phyloP scores from a whole-genome alignment of 768 basidiomycete species.

The Termitomyces sp. region DNA sequence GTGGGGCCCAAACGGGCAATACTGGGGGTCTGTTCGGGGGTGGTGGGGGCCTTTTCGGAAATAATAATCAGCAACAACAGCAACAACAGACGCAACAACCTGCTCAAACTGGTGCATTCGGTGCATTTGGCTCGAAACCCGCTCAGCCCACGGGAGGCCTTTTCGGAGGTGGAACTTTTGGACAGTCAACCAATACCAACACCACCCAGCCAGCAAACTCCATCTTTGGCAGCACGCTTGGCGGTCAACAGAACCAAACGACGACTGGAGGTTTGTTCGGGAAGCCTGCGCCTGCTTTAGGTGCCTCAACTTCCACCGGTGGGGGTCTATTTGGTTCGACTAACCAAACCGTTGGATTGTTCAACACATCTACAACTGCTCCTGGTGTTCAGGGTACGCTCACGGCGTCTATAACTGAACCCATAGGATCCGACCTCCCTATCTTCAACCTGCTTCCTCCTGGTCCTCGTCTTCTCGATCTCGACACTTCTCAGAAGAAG shows the following conservation, averaged over 20 bases:
- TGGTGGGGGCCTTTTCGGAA: slow-evolving; percentile 28
- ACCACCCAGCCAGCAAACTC: slow-evolving; percentile 22
- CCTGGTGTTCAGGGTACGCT: slow-evolving; percentile 57
- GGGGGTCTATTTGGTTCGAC: slow-evolving; percentile 41
- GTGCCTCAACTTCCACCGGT: slow-evolving; percentile 36
- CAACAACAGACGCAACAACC: slow-evolving; percentile 34
- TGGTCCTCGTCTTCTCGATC: slow-evolving; percentile 58
- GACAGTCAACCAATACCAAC: slow-evolving; percentile 24
- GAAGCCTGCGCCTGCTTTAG: slow-evolving; percentile 44
- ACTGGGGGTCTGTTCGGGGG: slow-evolving; percentile 32
- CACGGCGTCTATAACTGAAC: slow-evolving; percentile 87
- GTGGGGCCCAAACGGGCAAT: slow-evolving; percentile 19
- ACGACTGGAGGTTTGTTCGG: slow-evolving; percentile 48
- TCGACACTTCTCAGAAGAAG: slow-evolving; percentile 67
- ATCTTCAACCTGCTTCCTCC: slow-evolving; percentile 76
- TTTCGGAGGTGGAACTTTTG: slow-evolving; percentile 36
- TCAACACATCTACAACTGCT: slow-evolving; percentile 37
- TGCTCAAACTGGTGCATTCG: slow-evolving; percentile 25
- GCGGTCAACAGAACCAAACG: slow-evolving; percentile 40
- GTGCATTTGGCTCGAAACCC: slow-evolving; percentile 43
- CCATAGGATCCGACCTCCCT: slow-evolving; percentile 67
- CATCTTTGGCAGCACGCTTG: slow-evolving; percentile 52
- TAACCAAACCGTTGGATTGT: slow-evolving; percentile 26
- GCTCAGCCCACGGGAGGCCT: slow-evolving; percentile 30
- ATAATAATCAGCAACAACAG: slow-evolving; percentile 17